Percentiles rank a stretch among this genome's conserved stretches.
Conservation (phyloP, 2,329 filamentous ascomycete species). For the Dothistroma pini region DNA sequence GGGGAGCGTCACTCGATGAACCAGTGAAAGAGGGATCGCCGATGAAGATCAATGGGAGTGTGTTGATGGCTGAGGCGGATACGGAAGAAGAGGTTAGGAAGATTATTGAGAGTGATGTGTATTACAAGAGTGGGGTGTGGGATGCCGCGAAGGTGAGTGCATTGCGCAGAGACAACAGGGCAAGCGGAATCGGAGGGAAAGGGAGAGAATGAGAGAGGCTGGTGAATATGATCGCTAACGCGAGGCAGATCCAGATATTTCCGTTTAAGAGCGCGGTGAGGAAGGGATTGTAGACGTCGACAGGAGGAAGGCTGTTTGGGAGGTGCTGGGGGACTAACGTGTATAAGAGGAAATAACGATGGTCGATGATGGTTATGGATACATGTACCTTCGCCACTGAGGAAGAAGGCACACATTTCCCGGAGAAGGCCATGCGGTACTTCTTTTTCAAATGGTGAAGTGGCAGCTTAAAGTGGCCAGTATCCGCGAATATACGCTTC, state of each 20-base stretch:
- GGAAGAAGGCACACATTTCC: too few species aligned
- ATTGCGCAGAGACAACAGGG: too few species aligned
- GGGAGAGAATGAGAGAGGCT: background rate
- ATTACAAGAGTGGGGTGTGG: slow-evolving; percentile 71
- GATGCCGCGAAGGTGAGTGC: slow-evolving; percentile 51
- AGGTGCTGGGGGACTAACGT: too few species aligned
- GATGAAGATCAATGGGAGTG: slow-evolving; percentile 70
- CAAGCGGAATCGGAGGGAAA: background rate
- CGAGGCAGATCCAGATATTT: slow-evolving; percentile 40
- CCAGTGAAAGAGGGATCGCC: slow-evolving; percentile 60
- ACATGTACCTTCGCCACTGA: too few species aligned
- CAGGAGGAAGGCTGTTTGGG: background rate
- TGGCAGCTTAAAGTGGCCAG: too few species aligned
- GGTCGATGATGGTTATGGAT: too few species aligned
- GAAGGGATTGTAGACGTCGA: slow-evolving; percentile 25
- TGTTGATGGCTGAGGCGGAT: slow-evolving; percentile 63
- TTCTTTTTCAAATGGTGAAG: too few species aligned
- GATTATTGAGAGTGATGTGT: slow-evolving; percentile 67
- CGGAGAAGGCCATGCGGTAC: too few species aligned
- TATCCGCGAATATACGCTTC: too few species aligned
- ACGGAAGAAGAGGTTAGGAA: slow-evolving; percentile 67
- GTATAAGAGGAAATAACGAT: too few species aligned
- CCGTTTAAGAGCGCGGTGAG: slow-evolving; percentile 48
- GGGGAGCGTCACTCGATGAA: slow-evolving; percentile 65
- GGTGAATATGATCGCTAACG: too few species aligned